Evolutionary conservation across 148 eudicot species (phyloP), one percentile per base, ranked within the genome.

Genomic region (Talinum fruticosum): DNA sequence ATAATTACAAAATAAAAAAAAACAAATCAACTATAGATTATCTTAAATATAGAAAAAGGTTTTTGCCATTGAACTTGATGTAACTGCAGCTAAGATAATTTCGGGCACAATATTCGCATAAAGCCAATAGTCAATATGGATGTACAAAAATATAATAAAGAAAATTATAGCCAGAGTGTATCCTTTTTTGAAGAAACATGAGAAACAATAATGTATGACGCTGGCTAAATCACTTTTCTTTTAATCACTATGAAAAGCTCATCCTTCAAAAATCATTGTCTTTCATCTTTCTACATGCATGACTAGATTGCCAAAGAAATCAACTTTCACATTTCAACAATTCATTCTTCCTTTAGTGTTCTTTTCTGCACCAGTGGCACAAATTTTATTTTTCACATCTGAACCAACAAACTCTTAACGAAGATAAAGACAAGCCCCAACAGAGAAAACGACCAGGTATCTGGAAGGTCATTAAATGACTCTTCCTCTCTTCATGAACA

Each of bases 1-100:
- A 84, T 38, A 64, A 85, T 53, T 16, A 38, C 45, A 33, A 59
- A 74, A 19, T 38, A 24, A 2, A 8, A 13, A 37, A 0, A 41
- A 41, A 5, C 47, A 3, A 38, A n/a, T 68, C 45, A 78, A 34
- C 71, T 38, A 37, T 36, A 64, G 21, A 16, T 37, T 33, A 65
- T 24, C 44, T 49, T 38, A 30, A 49, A 26, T 24, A 62, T 47
- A 36, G n/a, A 8, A 59, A 26, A n/a, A 54, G 26, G 28, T 36
- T 23, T 30, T n/a, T 19, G 30, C 75, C 59, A 61, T 33, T 34
- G n/a, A n/a, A n/a, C n/a, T n/a, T n/a, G n/a, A n/a, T n/a, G n/a
- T n/a, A n/a, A n/a, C n/a, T n/a, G n/a, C n/a, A n/a, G n/a, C n/a
- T n/a, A n/a, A n/a, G n/a, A n/a, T n/a, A n/a, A n/a, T n/a, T n/a